A percentile compares a stretch with the other conserved stretches of the same genome.
phyloP scores from a whole-genome alignment of 2,329 filamentous ascomycete genomes.

The Ceratocystis cacaofunesta region DNA sequence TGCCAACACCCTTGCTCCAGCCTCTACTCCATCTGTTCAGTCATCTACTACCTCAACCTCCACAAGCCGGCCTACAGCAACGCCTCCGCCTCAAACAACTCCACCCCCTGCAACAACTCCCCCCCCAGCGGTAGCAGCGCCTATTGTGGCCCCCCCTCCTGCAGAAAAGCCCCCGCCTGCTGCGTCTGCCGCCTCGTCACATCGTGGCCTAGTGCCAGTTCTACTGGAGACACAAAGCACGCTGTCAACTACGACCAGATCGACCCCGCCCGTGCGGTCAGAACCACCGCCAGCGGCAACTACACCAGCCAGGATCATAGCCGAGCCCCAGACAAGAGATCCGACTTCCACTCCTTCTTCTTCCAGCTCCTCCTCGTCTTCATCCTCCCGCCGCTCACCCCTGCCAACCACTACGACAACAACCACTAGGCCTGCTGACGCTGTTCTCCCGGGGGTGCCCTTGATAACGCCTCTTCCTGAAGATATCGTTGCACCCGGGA shows the following conservation, averaged over 20 bases:
- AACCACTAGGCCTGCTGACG: background rate
- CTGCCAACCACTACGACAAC: background rate
- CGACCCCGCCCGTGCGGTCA: background rate
- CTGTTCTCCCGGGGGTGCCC: background rate
- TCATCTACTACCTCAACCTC: background rate
- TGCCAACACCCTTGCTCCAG: background rate
- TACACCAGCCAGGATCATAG: background rate
- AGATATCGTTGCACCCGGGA: background rate
- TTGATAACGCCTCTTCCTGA: slow-evolving; percentile 10
- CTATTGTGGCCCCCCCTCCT: background rate
- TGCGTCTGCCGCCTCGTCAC: background rate
- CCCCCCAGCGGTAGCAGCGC: background rate
- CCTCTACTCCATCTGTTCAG: background rate
- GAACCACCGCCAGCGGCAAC: background rate
- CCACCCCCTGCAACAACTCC: background rate
- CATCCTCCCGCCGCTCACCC: background rate
- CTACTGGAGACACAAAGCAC: slow-evolving; percentile 2
- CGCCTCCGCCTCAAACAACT: background rate
- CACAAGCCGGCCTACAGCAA: background rate
- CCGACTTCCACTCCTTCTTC: background rate
- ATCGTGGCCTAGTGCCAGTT: background rate
- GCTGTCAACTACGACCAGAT: background rate
- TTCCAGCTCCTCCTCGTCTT: background rate
- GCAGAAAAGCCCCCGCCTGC: background rate
- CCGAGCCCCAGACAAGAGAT: background rate